Percentiles rank a stretch among this genome's conserved stretches.
Evolutionary conservation across 2,329 filamentous ascomycete species (phyloP).

Genomic region (Nemania sp.): DNA sequence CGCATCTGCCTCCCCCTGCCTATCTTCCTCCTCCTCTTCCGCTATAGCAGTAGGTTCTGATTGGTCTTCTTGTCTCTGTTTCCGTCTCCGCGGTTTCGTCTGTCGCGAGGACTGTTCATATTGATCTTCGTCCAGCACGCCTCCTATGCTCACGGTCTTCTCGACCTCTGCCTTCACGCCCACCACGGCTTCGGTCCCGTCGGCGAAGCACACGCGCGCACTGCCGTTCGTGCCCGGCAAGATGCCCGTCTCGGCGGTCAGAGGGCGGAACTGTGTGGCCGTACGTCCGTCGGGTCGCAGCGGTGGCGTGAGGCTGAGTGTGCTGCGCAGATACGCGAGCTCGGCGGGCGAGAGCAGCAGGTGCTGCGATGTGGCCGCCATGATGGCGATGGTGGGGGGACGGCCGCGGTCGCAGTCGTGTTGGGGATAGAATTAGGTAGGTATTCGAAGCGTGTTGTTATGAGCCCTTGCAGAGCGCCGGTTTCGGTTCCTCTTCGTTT

Average conservation of each 20-base stretch:
- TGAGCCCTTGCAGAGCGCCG: no score
- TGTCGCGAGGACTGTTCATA: not conserved
- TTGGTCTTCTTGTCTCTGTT: slow-evolving; percentile 31
- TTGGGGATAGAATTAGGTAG: no score
- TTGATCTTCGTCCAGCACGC: slow-evolving; percentile 4
- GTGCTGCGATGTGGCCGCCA: slow-evolving; percentile 63
- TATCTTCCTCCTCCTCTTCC: slow-evolving; percentile 26
- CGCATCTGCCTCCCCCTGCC: slow-evolving; percentile 37
- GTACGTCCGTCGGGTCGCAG: slow-evolving; percentile 86
- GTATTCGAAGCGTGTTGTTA: no score
- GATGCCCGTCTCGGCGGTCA: slow-evolving; percentile 88
- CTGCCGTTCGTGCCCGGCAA: slow-evolving; percentile 89
- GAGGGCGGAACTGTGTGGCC: slow-evolving; percentile 83
- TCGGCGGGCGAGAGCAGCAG: slow-evolving; percentile 90
- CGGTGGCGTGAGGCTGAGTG: slow-evolving; percentile 78
- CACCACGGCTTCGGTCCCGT: slow-evolving; percentile 94
- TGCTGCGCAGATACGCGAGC: slow-evolving; percentile 90
- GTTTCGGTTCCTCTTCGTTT: no score
- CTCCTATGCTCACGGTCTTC: slow-evolving; percentile 32
- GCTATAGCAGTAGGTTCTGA: slow-evolving; percentile 30
- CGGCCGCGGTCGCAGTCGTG: no score
- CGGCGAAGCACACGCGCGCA: slow-evolving; percentile 89
- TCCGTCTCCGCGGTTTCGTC: slow-evolving; percentile 28
- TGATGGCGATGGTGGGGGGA: no score
- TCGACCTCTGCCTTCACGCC: slow-evolving; percentile 96